These are phyloP conservation scores for Rhynchosporium agropyri DNA, from an alignment of 2,329 filamentous ascomycete genomes.

Conservation along the genomic window DNA sequence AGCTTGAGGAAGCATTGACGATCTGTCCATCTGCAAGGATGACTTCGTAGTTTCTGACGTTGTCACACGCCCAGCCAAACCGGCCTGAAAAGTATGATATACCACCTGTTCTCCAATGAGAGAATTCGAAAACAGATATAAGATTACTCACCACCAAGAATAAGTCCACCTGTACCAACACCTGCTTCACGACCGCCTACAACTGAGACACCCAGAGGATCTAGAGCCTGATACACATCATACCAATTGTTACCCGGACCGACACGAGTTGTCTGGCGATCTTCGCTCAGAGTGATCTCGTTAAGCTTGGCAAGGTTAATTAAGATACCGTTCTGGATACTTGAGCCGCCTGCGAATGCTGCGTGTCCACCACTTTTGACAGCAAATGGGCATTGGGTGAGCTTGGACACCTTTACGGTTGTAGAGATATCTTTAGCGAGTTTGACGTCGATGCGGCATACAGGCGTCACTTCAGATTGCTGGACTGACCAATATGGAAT, in stretches of 20 bases:
- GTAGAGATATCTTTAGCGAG: conserved; percentile 28
- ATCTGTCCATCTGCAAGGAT: conserved; percentile 41
- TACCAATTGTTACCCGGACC: conserved; percentile 45
- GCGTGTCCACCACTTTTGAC: conserved; percentile 35
- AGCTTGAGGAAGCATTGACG: conserved; percentile 35
- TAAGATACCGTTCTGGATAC: conserved; percentile 52
- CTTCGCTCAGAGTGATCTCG: conserved; percentile 34
- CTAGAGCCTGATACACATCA: conserved; percentile 44
- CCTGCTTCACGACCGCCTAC: conserved; percentile 44
- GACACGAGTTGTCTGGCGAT: conserved; percentile 40
- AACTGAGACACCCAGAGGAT: conserved; percentile 40
- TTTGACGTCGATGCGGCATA: conserved; percentile 28
- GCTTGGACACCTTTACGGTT: conserved; percentile 24
- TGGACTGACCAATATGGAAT: conserved; percentile 24
- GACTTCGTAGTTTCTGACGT: conserved; percentile 35
- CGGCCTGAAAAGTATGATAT: conserved; percentile 33
- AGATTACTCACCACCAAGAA: conserved; percentile 31
- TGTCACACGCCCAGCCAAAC: conserved; percentile 32
- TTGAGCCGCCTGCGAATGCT: conserved; percentile 50
- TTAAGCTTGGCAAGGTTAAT: conserved; percentile 48
- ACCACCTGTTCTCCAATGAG: conserved; percentile 19
- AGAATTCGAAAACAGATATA: conserved; percentile 27
- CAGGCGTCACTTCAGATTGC: conserved; percentile 27
- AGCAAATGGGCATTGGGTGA: conserved; percentile 30
- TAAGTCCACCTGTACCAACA: conserved; percentile 33